A percentile compares a stretch with the other conserved stretches of the same genome.
These are phyloP conservation scores for Warburgia ugandensis DNA, from an alignment of 164 flowering plant genomes.

Conservation along the genomic window DNA sequence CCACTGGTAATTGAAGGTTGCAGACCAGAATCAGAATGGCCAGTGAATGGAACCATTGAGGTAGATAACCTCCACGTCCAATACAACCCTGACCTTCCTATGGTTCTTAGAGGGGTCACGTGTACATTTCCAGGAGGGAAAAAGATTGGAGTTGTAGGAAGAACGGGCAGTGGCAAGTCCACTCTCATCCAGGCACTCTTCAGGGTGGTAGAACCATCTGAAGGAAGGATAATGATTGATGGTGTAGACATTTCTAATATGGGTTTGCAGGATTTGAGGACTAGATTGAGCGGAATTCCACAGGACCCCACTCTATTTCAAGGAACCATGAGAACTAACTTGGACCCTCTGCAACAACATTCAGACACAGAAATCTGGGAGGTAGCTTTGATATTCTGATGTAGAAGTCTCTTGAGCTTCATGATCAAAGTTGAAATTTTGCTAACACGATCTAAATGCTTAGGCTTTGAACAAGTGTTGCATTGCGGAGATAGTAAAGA, in stretches of 20 bases:
- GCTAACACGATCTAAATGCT: constrained; percentile 1
- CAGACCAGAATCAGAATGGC: constrained; percentile 69
- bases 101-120: constrained; percentile 56
- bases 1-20: constrained; percentile 47
- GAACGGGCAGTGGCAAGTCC: constrained; percentile 94
- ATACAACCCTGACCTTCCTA: constrained; percentile 56
- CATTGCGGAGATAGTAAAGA: constrained; percentile 42
- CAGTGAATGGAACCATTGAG: constrained; percentile 42
- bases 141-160: constrained; percentile 77
- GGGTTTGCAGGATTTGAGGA: constrained; percentile 73
- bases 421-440: not conserved
- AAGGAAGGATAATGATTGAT: constrained; percentile 60
- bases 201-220: constrained; percentile 62
- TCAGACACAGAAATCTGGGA: constrained; percentile 72
- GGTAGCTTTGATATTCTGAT: constrained; percentile 29
- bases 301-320: constrained; percentile 82
- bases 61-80: constrained; percentile 51
- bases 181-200: constrained; percentile 83
- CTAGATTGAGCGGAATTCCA: constrained; percentile 66
- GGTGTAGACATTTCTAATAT: constrained; percentile 53
- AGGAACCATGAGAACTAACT: constrained; percentile 69
- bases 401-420: not conserved
- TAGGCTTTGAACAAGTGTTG: constrained; percentile 60
- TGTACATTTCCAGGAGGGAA: constrained; percentile 62
- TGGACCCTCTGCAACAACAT: constrained; percentile 65